Evolutionary conservation across 169 alveolate genomes (phyloP).

Genomic region (Plasmodium gaboni): DNA sequence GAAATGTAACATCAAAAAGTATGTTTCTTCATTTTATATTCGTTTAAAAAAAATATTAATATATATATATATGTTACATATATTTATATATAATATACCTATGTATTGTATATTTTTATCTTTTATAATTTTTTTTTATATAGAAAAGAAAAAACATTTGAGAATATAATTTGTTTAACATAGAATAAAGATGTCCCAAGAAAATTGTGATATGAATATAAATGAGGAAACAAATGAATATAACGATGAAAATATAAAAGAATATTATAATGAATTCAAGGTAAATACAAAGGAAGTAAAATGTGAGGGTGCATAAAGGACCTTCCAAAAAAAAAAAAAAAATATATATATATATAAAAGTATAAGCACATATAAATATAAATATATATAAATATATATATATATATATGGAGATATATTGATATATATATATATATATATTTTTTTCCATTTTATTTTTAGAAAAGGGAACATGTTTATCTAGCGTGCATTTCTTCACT

Average conservation of each 20-base stretch:
- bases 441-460: neutral
- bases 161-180: neutral
- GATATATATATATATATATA: too few relatives aligned
- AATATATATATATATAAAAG: too few relatives aligned
- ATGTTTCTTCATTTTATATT: neutral
- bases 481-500: slow-evolving; percentile 64
- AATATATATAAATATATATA: too few relatives aligned
- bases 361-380: too few relatives aligned
- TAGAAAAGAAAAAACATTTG: slow-evolving; percentile 12
- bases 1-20: neutral
- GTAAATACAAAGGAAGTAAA: neutral
- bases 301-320: neutral
- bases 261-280: slow-evolving; percentile 44
- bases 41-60: neutral
- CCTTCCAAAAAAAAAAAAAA: too few relatives aligned
- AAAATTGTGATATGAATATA: slow-evolving; percentile 22
- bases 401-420: too few relatives aligned
- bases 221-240: slow-evolving; percentile 36
- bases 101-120: neutral
- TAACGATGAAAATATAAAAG: slow-evolving; percentile 33
- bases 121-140: slow-evolving; percentile 26
- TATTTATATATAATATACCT: neutral
- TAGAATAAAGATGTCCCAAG: slow-evolving; percentile 50
- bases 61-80: neutral
- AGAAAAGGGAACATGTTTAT: slow-evolving; percentile 70